These are phyloP conservation scores for Sclerotinia minor DNA, from an alignment of 2,329 filamentous ascomycete species.

Conservation along the genomic window DNA sequence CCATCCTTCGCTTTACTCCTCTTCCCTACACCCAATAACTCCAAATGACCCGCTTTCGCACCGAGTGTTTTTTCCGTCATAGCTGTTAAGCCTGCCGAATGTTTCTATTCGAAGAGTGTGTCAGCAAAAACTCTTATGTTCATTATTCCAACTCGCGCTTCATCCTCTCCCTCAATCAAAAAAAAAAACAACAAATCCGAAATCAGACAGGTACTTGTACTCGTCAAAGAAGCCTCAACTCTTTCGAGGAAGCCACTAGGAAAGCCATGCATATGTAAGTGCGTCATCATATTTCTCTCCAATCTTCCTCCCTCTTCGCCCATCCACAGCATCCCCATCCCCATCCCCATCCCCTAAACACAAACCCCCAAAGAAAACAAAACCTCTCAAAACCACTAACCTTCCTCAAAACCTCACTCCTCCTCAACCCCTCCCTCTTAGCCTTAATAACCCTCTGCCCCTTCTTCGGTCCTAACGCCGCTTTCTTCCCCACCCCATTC, in stretches of 20 bases:
- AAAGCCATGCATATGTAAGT: constrained; percentile 23
- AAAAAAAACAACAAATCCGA: neutral
- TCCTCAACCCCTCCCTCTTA: constrained; percentile 61
- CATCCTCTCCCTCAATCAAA: neutral
- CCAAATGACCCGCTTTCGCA: constrained; percentile 67
- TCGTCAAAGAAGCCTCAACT: constrained; percentile 18
- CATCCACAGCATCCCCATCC: too few species aligned
- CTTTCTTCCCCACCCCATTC: constrained; percentile 35
- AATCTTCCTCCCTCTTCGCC: too few species aligned
- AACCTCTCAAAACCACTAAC: constrained; percentile 42
- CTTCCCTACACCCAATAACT: constrained; percentile 67
- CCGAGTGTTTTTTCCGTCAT: constrained; percentile 69
- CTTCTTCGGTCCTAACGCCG: constrained; percentile 52
- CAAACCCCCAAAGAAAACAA: neutral
- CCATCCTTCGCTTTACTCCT: constrained; percentile 50
- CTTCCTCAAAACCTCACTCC: constrained; percentile 63
- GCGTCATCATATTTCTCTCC: constrained; percentile 1
- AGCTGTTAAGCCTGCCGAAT: constrained; percentile 59
- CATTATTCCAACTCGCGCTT: too few species aligned
- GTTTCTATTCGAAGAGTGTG: constrained; percentile 49
- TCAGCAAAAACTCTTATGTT: constrained; percentile 3
- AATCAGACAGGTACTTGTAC: constrained; percentile 19
- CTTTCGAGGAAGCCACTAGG: constrained; percentile 15
- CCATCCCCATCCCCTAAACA: neutral
- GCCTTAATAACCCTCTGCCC: constrained; percentile 65